Base-by-base conservation (phyloP, 768 basidiomycete species). In the Asterophora lycoperdoides region DNA sequence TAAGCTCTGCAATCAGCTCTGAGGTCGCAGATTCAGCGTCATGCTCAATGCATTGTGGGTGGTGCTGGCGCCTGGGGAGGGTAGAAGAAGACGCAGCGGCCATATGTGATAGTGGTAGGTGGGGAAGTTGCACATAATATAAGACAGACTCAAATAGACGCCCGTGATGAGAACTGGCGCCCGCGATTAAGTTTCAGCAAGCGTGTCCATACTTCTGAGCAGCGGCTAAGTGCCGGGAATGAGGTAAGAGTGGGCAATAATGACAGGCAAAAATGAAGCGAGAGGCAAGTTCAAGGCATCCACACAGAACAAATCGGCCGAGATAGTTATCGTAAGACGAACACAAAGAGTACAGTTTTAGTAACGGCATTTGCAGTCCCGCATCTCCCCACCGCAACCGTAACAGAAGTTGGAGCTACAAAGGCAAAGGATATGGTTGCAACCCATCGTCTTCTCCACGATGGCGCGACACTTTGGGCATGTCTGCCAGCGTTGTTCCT, bases 371-470 rank as follows among this genome's bases (percentile, higher is more conserved):
- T 79, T 86, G 85, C 86, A 88, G 14, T 47, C 8, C 7, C 23
- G 23, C 41, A 52, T 38, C 20, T 14, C 65, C 23, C 62, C 73
- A 0, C 78, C 78, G 56, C 86, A 88, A 8, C 80, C 48, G 57
- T 87, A 85, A 56, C 84, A 86, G 61, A 86, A 85, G 52, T 85
- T 60, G 0, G 72, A 64, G 11, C 67, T 61, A 56, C 82, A 83
- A 15, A 70, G 69, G 53, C 83, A 86, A n/a, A 73, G 78, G 64
- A 86, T 84, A 44, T 86, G 84, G 59, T 76, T 80, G 48, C 84
- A 85, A 0, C 84, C 83, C 4, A 66, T 55, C 8, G 62, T 62
- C 17, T 81, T 69, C 53, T 86, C 84, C 26, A 85, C 71, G 39
- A 85, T 69, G 5, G 72, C 66, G 13, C 64, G 56, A 56, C 84